A percentile compares a stretch with the other conserved stretches of the same genome.
Evolutionary conservation across 2,329 filamentous ascomycete species (phyloP).

Genomic region (Colletotrichum sp.): DNA sequence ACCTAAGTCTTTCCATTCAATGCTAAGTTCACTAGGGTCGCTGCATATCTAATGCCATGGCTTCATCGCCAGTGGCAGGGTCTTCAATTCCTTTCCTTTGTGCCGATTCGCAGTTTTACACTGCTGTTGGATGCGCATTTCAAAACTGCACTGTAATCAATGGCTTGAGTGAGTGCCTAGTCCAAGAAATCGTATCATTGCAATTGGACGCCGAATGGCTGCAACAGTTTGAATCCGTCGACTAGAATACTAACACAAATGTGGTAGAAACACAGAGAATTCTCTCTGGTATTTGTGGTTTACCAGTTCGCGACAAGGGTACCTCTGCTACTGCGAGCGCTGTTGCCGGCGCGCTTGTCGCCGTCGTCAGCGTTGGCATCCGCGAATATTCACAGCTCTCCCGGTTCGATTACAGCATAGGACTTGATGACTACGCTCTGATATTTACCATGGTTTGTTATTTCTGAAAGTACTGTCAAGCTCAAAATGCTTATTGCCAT

Average conservation of each 20-base stretch:
- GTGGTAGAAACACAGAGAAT: background rate
- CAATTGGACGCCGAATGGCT: background rate
- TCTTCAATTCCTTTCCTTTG: background rate
- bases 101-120: background rate
- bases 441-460: conserved; percentile 1
- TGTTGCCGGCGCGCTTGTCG: background rate
- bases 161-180: background rate
- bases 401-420: background rate
- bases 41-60: background rate
- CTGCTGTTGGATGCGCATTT: background rate
- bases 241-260: background rate
- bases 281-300: background rate
- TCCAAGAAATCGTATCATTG: background rate
- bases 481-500: background rate
- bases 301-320: background rate
- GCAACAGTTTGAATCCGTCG: rapidly evolving
- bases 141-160: background rate
- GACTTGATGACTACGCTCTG: conserved; percentile 4
- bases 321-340: conserved; percentile 1
- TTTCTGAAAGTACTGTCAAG: background rate
- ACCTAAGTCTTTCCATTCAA: background rate
- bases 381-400: conserved; percentile 3
- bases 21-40: background rate
- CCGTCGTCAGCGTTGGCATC: background rate
- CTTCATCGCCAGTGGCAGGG: background rate